phyloP scores from a whole-genome alignment of 2,329 filamentous ascomycete genomes.

The Colletotrichum camelliae region DNA sequence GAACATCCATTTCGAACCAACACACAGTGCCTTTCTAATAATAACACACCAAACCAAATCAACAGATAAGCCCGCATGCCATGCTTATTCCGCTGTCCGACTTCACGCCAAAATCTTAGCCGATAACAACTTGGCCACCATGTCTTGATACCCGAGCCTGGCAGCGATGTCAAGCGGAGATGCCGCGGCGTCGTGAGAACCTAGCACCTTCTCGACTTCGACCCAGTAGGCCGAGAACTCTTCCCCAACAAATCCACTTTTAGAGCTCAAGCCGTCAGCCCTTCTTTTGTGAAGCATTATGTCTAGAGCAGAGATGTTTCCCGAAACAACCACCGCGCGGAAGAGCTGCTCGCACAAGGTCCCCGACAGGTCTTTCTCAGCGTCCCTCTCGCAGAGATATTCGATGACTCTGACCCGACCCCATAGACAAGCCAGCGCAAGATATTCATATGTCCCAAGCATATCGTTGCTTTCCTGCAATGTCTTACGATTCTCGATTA shows the following conservation, averaged over 20 bases:
- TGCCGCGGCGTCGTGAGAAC: not conserved
- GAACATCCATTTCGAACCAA: not conserved
- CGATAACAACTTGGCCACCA: not conserved
- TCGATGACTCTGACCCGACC: not conserved
- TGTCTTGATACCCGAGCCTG: not conserved
- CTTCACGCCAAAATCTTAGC: rapidly evolving
- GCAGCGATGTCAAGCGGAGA: not conserved
- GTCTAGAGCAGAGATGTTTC: not conserved
- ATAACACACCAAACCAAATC: not conserved
- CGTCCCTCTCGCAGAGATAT: not conserved
- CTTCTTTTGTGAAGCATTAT: not conserved
- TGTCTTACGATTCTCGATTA: not conserved
- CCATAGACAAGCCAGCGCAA: not conserved
- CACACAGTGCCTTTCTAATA: not conserved
- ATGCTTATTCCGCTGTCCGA: not conserved
- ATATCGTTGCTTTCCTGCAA: not conserved
- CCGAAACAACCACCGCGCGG: not conserved
- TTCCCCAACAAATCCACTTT: not conserved
- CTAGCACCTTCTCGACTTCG: not conserved
- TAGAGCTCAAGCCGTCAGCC: not conserved
- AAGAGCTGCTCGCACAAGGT: not conserved
- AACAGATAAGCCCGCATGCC: rapidly evolving
- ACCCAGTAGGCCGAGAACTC: not conserved
- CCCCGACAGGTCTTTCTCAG: not conserved
- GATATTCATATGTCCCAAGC: not conserved